phyloP scores from a whole-genome alignment of 805 yeast species.

The Saccharomycopsis selenospora region DNA sequence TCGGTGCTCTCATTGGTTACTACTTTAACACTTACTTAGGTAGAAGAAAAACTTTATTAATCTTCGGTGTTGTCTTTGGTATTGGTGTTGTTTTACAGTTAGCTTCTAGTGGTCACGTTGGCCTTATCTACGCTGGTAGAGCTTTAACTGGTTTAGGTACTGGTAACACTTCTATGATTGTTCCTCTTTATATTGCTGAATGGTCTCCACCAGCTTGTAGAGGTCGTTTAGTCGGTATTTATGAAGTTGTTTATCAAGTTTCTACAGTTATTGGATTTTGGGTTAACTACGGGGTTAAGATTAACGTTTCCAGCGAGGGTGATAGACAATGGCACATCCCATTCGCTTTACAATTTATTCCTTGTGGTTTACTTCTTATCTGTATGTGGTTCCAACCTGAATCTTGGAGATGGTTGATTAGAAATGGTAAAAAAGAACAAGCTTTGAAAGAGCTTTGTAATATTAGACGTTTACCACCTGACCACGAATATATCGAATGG shows the following conservation, averaged over 20 bases:
- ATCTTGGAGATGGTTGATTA: conserved; percentile 39
- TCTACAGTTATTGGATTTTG: conserved; percentile 44
- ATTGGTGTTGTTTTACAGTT: conserved; percentile 38
- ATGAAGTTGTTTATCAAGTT: conserved; percentile 44
- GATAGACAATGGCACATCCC: conserved; percentile 43
- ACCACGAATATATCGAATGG: conserved; percentile 35
- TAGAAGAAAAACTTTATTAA: conserved; percentile 33
- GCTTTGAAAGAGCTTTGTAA: conserved; percentile 32
- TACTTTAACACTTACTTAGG: conserved; percentile 38
- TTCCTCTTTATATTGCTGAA: conserved; percentile 42
- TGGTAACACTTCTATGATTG: conserved; percentile 44
- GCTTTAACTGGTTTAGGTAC: conserved; percentile 46
- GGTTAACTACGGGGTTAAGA: conserved; percentile 41
- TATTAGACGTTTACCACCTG: conserved; percentile 33
- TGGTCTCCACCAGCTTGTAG: conserved; percentile 38
- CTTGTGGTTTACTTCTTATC: conserved; percentile 35
- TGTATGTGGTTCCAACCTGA: conserved; percentile 37
- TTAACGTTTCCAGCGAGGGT: conserved; percentile 26
- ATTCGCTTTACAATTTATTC: conserved; percentile 40
- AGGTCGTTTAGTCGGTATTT: conserved; percentile 40
- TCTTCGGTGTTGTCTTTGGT: conserved; percentile 35
- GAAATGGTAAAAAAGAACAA: conserved; percentile 30
- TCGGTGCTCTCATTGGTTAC: conserved; percentile 35
- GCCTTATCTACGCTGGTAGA: conserved; percentile 47
- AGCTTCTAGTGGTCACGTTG: conserved; percentile 33